Percentiles rank a stretch among this genome's conserved stretches.
phyloP scores from a whole-genome alignment of 768 basidiomycete species.

The Russula earlei region DNA sequence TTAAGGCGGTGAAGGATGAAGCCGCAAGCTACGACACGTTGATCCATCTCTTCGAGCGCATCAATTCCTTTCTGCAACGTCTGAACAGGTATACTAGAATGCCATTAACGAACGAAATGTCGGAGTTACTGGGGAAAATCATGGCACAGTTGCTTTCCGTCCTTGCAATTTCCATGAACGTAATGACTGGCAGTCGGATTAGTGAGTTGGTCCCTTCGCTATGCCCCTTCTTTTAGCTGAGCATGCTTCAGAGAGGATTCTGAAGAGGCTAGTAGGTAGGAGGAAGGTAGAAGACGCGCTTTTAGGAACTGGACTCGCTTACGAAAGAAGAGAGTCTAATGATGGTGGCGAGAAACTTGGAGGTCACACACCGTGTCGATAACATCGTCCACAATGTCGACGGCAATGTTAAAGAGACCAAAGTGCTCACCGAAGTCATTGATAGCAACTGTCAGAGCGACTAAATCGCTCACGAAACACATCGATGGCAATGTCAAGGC shows the following conservation, averaged over 20 bases:
- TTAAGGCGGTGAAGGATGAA: not conserved
- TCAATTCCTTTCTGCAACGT: not conserved
- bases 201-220: not conserved
- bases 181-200: not conserved
- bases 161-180: not conserved
- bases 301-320: not conserved
- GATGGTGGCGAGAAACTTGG: not conserved
- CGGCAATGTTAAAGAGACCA: too few species aligned
- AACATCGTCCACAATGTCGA: not conserved
- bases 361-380: not conserved
- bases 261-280: not conserved
- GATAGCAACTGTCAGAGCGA: too few species aligned
- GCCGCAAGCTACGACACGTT: not conserved
- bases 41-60: not conserved
- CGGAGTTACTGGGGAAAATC: not conserved
- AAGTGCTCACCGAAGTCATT: too few species aligned
- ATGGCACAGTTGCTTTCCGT: not conserved
- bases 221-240: not conserved
- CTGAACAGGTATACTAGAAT: not conserved
- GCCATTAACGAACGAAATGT: not conserved
- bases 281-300: not conserved
- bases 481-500: too few species aligned
- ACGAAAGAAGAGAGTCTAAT: not conserved
- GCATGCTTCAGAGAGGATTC: not conserved
- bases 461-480: too few species aligned